A percentile compares a stretch with the other conserved stretches of the same genome.
phyloP scores from a whole-genome alignment of 352 stramenopile species.

The Globisporangium splendens region DNA sequence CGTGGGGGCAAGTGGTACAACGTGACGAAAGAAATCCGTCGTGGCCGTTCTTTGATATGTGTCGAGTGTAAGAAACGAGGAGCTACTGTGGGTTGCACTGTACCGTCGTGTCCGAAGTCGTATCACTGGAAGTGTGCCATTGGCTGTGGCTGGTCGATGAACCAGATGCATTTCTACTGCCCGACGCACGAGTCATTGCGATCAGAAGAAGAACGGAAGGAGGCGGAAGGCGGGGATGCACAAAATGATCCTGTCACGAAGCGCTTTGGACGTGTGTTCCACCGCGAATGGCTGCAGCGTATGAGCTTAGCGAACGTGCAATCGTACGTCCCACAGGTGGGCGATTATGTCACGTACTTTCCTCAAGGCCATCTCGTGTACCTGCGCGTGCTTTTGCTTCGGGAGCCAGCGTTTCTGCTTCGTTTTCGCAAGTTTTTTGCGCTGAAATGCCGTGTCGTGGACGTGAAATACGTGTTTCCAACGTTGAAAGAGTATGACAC shows the following conservation, averaged over 20 bases:
- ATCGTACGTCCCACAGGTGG: conserved; percentile 77
- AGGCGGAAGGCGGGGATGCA: conserved; percentile 26
- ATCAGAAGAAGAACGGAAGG: conserved; percentile 20
- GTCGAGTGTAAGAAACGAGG: conserved; percentile 67
- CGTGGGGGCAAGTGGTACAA: conserved; percentile 80
- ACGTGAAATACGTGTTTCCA: conserved; percentile 78
- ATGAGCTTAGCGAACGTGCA: conserved; percentile 42
- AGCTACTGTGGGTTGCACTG: conserved; percentile 73
- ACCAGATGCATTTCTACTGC: conserved; percentile 84
- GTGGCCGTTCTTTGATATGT: conserved; percentile 62
- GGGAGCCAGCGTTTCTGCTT: conserved; percentile 42
- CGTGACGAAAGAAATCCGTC: conserved; percentile 76
- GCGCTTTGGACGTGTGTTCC: conserved; percentile 64
- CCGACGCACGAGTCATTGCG: conserved; percentile 45
- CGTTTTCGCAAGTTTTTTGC: conserved; percentile 57
- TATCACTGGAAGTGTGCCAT: conserved; percentile 87
- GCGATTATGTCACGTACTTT: conserved; percentile 82
- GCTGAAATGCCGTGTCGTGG: conserved; percentile 70
- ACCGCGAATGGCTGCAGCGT: conserved; percentile 79
- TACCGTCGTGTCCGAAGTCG: conserved; percentile 56
- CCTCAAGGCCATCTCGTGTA: conserved; percentile 68
- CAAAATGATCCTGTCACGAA: conserved; percentile 41
- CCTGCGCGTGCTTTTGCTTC: conserved; percentile 30
- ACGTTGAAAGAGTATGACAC: conserved; percentile 48
- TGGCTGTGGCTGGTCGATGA: conserved; percentile 57